Evolutionary conservation across 371 early-diverging fungal genomes (phyloP).

Genomic region (Sporodiniella umbellata): DNA sequence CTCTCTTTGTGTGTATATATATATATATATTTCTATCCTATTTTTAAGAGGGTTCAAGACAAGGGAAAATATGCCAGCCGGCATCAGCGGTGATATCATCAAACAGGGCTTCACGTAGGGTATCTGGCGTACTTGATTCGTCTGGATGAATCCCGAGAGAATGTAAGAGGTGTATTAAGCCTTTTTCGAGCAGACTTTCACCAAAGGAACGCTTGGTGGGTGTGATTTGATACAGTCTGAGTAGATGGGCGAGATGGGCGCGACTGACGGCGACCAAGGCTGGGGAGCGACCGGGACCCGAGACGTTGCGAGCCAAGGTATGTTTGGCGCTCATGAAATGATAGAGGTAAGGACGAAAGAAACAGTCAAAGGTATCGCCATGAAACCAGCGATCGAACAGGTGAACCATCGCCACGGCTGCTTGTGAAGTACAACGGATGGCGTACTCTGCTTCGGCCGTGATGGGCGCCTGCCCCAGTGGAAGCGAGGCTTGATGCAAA

Average conservation of each 20-base stretch:
- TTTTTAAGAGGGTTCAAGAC: no score
- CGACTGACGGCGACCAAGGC: slow-evolving; percentile 19
- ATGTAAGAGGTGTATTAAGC: slow-evolving; percentile 13
- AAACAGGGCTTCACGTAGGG: slow-evolving; percentile 11
- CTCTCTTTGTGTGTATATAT: not conserved
- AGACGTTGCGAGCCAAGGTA: slow-evolving; percentile 22
- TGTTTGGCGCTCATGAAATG: slow-evolving; percentile 34
- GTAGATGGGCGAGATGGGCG: slow-evolving; percentile 15
- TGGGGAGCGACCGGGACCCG: slow-evolving; percentile 15
- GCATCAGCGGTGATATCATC: slow-evolving; percentile 21
- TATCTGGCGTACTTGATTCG: slow-evolving; percentile 9
- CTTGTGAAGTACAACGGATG: slow-evolving; percentile 25
- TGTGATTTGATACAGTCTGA: slow-evolving; percentile 29
- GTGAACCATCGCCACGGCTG: slow-evolving; percentile 24
- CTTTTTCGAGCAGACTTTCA: slow-evolving; percentile 29
- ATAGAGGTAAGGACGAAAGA: slow-evolving; percentile 39
- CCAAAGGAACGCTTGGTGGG: slow-evolving; percentile 29
- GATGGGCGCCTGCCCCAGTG: no score
- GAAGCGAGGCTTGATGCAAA: slow-evolving; percentile 16
- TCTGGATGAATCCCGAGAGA: slow-evolving; percentile 10
- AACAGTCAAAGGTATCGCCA: slow-evolving; percentile 31
- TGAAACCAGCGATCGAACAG: slow-evolving; percentile 27
- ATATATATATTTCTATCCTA: no score
- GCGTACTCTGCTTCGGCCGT: slow-evolving; percentile 13
- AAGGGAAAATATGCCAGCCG: slow-evolving; percentile 29